Evolutionary conservation across 495 filamentous ascomycete species (phyloP).

Genomic region (Penicillium mononematosum): DNA sequence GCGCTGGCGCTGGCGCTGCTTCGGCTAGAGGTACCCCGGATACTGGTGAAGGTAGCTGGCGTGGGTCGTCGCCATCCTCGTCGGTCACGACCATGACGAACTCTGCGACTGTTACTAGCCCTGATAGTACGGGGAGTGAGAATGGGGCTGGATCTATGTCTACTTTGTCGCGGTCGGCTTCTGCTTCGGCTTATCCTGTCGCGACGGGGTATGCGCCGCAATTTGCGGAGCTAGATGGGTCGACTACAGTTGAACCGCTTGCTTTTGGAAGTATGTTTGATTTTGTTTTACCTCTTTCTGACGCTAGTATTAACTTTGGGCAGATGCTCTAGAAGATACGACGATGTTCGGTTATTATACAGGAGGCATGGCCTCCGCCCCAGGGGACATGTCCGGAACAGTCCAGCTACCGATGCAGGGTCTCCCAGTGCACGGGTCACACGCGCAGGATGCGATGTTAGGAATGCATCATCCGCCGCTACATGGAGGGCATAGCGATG

Average conservation of each 20-base stretch:
- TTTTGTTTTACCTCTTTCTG: not conserved
- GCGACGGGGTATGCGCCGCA: slow-evolving; percentile 14
- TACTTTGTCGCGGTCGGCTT: slow-evolving; percentile 1
- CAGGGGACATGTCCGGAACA: slow-evolving; percentile 13
- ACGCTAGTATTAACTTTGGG: not conserved
- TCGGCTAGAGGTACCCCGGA: not conserved
- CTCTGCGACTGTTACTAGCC: slow-evolving; percentile 25
- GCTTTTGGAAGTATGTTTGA: slow-evolving; percentile 1
- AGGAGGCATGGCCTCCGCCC: slow-evolving; percentile 14
- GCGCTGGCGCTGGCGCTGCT: not conserved
- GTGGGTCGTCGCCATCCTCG: slow-evolving; percentile 26
- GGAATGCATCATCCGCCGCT: not conserved
- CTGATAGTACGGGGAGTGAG: slow-evolving; percentile 30
- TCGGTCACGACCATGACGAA: slow-evolving; percentile 20
- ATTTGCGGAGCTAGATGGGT: slow-evolving; percentile 14
- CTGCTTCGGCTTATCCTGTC: slow-evolving; percentile 11
- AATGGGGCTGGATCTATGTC: slow-evolving; percentile 8
- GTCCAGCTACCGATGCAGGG: slow-evolving; percentile 8
- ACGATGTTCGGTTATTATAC: slow-evolving; percentile 12
- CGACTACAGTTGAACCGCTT: not conserved
- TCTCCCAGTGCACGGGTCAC: slow-evolving; percentile 5
- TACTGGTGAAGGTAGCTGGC: slow-evolving; percentile 19
- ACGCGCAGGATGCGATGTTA: not conserved
- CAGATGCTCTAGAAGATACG: slow-evolving; percentile 16
- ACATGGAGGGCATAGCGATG: not conserved